phyloP scores from a whole-genome alignment of 1,139 yeast genomes.

The Suhomyces wounanorum region DNA sequence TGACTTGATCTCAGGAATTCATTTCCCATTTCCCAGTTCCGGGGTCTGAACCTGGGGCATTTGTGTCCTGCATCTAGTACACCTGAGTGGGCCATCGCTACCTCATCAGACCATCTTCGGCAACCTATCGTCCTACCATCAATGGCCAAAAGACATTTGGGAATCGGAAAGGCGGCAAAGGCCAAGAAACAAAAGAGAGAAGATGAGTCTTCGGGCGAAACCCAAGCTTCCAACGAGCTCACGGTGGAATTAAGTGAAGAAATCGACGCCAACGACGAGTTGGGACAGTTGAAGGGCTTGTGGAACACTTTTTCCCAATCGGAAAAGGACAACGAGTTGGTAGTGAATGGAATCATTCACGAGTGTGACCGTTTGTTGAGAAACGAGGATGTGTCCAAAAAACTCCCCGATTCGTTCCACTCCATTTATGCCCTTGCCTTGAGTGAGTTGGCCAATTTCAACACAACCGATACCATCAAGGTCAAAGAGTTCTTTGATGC shows the following conservation, averaged over 20 bases:
- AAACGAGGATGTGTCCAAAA: constrained; percentile 27
- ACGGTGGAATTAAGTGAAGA: constrained; percentile 72
- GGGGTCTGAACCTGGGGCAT: constrained; percentile 1
- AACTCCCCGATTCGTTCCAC: constrained; percentile 64
- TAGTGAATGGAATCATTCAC: constrained; percentile 83
- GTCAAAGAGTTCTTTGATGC: constrained; percentile 63
- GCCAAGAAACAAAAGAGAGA: constrained; percentile 50
- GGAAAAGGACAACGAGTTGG: constrained; percentile 59
- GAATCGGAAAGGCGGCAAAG: constrained; percentile 68
- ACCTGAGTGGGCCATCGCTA: too few species aligned
- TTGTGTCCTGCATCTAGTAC: neutral
- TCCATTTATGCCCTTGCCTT: constrained; percentile 73
- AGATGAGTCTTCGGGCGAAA: constrained; percentile 16
- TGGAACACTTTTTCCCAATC: constrained; percentile 62
- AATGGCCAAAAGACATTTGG: constrained; percentile 79
- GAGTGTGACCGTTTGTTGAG: constrained; percentile 85
- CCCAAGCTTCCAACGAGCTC: constrained; percentile 40
- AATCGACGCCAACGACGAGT: constrained; percentile 74
- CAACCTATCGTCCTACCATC: neutral
- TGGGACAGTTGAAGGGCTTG: constrained; percentile 70
- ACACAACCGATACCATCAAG: constrained; percentile 38
- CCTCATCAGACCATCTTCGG: constrained; percentile 4
- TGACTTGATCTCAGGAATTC: constrained; percentile 4
- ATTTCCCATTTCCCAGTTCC: neutral
- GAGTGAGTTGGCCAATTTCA: constrained; percentile 64